Conservation (phyloP, 2,329 filamentous ascomycete species). For the Tolypocladium endophyticum region DNA sequence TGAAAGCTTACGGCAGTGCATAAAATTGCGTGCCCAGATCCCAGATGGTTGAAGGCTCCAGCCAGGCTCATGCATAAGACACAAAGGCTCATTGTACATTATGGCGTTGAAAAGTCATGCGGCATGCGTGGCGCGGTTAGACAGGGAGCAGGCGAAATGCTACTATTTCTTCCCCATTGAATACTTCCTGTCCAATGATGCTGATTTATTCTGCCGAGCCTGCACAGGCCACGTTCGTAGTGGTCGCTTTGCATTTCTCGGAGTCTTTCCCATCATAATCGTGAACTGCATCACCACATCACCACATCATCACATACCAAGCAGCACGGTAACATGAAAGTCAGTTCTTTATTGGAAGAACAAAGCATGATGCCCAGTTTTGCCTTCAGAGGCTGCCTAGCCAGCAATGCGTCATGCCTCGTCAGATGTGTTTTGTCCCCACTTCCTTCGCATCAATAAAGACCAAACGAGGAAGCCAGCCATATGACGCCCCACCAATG, state of each 20-base stretch:
- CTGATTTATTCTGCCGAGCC: neutral
- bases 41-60: neutral
- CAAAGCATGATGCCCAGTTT: constrained; percentile 26
- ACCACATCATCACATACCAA: neutral
- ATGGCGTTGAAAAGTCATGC: neutral
- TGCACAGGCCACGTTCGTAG: neutral
- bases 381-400: constrained; percentile 26
- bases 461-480: constrained; percentile 36
- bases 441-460: constrained; percentile 29
- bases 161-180: neutral
- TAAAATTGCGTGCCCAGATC: neutral
- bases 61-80: neutral
- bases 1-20: neutral
- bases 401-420: constrained; percentile 27
- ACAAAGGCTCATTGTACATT: neutral
- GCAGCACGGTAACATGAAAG: constrained; percentile 9
- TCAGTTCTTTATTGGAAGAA: constrained; percentile 27
- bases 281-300: neutral
- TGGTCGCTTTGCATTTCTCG: neutral
- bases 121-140: neutral
- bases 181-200: no score
- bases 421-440: constrained; percentile 21
- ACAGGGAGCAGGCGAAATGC: neutral
- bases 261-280: neutral
- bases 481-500: constrained; percentile 34